Evolutionary conservation across 345 rosid species (phyloP).

Genomic region (Adansonia digitata): DNA sequence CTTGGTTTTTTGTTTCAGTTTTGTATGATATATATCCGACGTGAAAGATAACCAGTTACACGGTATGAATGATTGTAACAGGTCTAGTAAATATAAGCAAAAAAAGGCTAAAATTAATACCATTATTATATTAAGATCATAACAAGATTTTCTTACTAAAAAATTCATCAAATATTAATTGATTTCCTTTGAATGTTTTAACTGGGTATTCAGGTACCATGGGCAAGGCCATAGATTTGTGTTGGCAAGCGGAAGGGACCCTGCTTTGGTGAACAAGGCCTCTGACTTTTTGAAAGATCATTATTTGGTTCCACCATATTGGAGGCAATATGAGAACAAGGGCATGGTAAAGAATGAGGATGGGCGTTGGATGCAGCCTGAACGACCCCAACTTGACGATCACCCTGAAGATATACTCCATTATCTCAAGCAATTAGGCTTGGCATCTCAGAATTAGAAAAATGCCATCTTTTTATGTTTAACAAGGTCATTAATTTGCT

Average conservation of each 20-base stretch:
- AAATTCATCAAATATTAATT: background rate
- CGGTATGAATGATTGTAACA: background rate
- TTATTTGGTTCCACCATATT: slow-evolving; percentile 66
- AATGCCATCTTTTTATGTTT: background rate
- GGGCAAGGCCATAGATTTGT: slow-evolving; percentile 70
- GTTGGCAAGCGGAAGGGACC: slow-evolving; percentile 67
- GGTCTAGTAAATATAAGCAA: background rate
- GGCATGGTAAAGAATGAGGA: slow-evolving; percentile 60
- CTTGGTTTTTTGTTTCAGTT: background rate
- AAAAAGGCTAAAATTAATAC: background rate
- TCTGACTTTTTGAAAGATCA: slow-evolving; percentile 73
- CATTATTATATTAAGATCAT: background rate
- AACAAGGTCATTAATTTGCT: no score
- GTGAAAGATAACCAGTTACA: background rate
- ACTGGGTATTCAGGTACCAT: slow-evolving; percentile 47
- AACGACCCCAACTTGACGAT: slow-evolving; percentile 63
- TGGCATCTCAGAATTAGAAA: background rate
- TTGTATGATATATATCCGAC: background rate
- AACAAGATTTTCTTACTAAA: background rate
- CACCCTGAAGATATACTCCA: slow-evolving; percentile 47
- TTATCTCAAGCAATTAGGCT: slow-evolving; percentile 35
- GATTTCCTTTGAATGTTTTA: background rate
- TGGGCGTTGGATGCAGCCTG: slow-evolving; percentile 80
- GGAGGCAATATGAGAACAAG: slow-evolving; percentile 81
- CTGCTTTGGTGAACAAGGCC: slow-evolving; percentile 76